Evolutionary conservation across 2,329 filamentous ascomycete genomes (phyloP), one percentile per base, ranked within the genome.

Genomic region (Triangularia setosa): DNA sequence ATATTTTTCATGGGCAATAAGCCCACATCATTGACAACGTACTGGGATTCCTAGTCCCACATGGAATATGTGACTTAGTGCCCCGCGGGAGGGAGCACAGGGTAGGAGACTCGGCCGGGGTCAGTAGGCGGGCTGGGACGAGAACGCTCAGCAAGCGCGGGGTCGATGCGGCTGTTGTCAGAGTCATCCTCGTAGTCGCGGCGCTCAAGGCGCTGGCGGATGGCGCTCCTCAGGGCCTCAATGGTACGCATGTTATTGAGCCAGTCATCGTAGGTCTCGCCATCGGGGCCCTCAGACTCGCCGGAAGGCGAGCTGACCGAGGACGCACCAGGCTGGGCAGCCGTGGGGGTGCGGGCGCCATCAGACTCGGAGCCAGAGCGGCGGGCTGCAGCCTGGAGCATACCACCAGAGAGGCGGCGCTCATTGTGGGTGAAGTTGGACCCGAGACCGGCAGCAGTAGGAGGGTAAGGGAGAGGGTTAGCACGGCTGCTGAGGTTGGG

Each of bases 361-460:
- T 77, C 78, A 11, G 74, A 75, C 40, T 79, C 74, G 14, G 58
- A 60, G 21, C 58, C 58, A 27, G 35, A 14, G 64, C 77, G 73
- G 25, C 69, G 70, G 23, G 79, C 77, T 52, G 83, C 82, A 60
- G 83, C 82, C 77, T 90, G 88, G 52, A 90, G 83, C 81, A 90
- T 84, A 58, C 87, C 86, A 48, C 87, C 87, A 33, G 86, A 89
- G 65, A 87, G 85, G 59, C 87, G 85, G 58, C 87, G 85, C 73
- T 86, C 84, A 68, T 86, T 85, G 67, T 78, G 80, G 64, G 88
- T 86, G 68, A 89, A 90, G 72, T 79, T 87, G 14, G 87, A 84
- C 1, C 89, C 91, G 16, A 94, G 84, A 23, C 89, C 90, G 14
- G 90, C 87, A 1, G 90, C 88, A 40, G 88, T 86, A 2, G 87